Base-by-base conservation (phyloP, 345 rosid genomes). In the Mallotus nudiflorus region DNA sequence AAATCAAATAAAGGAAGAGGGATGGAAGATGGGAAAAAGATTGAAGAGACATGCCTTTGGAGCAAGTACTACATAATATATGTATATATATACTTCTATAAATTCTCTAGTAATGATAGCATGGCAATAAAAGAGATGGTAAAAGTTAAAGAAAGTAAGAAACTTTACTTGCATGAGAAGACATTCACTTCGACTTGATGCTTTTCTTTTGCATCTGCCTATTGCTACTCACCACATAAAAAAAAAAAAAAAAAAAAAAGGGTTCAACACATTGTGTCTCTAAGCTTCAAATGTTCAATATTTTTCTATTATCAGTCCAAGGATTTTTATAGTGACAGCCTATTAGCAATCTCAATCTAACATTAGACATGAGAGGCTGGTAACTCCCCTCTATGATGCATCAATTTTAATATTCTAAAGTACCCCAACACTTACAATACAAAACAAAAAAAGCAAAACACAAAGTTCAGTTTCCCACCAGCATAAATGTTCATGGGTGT, bases 91-190 rank as follows among this genome's bases (percentile, higher is more conserved):
- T n/a, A n/a, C 56, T 60, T 60, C 35, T 22, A 16, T 1, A 18
- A 61, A 39, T 35, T 56, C 35, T 8, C 4, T 33, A 3, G 6
- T n/a, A 68, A 3, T 35, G 48, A 33, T 6, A 56, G 46, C 52
- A 40, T 42, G 66, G 13, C 33, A 62, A 37, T 35, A 39, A 37
- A 62, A 61, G 39, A 52, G 25, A 67, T 2, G 62, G 13, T n/a
- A n/a, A n/a, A n/a, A n/a, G n/a, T n/a, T n/a, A n/a, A n/a, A n/a
- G n/a, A n/a, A 33, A 50, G 73, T 27, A 59, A 6, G 14, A 45
- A 39, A 55, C 77, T 53, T 80, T 76, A 61, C 75, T 69, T 69
- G 62, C 20, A 49, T 66, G 65, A 68, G 53, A 42, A 66, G 75
- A 51, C 65, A 66, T 72, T 52, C 54, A 50, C 70, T 73, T 57